Percentiles rank a stretch among this genome's conserved stretches.
Evolutionary conservation across 2,329 filamentous ascomycete species (phyloP).

Genomic region (Ploettnerulaceae sp.): DNA sequence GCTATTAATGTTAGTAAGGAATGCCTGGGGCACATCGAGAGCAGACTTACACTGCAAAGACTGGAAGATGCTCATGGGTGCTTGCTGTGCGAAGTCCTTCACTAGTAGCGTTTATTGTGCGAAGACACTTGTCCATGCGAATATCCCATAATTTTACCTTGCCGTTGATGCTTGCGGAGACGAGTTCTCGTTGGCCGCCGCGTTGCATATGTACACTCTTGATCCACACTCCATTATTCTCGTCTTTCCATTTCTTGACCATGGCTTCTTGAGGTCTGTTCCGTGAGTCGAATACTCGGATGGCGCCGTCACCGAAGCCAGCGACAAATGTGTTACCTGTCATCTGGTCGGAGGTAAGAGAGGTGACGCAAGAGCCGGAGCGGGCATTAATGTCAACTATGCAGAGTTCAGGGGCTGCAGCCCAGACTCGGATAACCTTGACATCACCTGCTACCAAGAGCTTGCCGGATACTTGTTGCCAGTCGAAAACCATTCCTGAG

Average conservation of each 20-base stretch:
- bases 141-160: slow-evolving; percentile 97
- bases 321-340: slow-evolving; percentile 95
- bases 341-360: slow-evolving; percentile 93
- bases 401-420: slow-evolving; percentile 88
- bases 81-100: slow-evolving; percentile 79
- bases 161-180: slow-evolving; percentile 86
- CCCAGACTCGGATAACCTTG: slow-evolving; percentile 93
- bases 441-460: slow-evolving; percentile 95
- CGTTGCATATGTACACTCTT: slow-evolving; percentile 96
- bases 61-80: slow-evolving; percentile 92
- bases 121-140: slow-evolving; percentile 72
- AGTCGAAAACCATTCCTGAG: slow-evolving; percentile 94
- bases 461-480: slow-evolving; percentile 96
- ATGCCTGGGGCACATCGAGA: background rate
- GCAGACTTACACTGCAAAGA: slow-evolving; percentile 82
- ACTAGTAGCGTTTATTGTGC: slow-evolving; percentile 67
- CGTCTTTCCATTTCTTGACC: slow-evolving; percentile 96
- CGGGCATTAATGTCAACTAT: slow-evolving; percentile 90
- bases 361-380: slow-evolving; percentile 92
- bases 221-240: slow-evolving; percentile 81
- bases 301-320: slow-evolving; percentile 91
- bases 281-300: slow-evolving; percentile 90
- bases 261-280: slow-evolving; percentile 80
- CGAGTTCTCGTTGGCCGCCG: slow-evolving; percentile 83
- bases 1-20: slow-evolving; percentile 42